phyloP scores from a whole-genome alignment of 2,329 filamentous ascomycete species.

The Venturia aucupariae region DNA sequence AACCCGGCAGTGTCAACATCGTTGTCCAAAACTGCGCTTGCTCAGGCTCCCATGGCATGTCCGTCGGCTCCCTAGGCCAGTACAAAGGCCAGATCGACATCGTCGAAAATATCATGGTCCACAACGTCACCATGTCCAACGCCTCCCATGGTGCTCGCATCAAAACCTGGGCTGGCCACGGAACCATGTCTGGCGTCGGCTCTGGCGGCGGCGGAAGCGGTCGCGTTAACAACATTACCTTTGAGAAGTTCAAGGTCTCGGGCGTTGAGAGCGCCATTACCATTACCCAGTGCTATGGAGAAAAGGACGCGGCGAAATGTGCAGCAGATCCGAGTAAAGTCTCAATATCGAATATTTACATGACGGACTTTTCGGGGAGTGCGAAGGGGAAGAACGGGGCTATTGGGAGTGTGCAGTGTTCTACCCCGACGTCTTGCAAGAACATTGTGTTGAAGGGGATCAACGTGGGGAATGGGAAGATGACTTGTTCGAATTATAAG shows the following conservation, averaged over 20 bases:
- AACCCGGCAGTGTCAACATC: conserved; percentile 58
- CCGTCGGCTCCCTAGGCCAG: conserved; percentile 57
- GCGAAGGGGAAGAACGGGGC: conserved; percentile 5
- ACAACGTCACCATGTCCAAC: conserved; percentile 12
- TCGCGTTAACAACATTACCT: conserved; percentile 53
- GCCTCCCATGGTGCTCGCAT: conserved; percentile 57
- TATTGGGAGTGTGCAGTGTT: conserved; percentile 3
- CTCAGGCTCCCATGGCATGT: conserved; percentile 59
- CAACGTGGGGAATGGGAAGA: not conserved
- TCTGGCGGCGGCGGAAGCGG: conserved; percentile 50
- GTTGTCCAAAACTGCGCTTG: conserved; percentile 56
- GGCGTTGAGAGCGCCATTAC: conserved; percentile 54
- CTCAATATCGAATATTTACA: conserved; percentile 27
- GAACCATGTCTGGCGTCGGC: conserved; percentile 32
- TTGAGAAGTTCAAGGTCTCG: conserved; percentile 46
- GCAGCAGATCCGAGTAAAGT: conserved; percentile 42
- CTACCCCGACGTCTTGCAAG: not conserved
- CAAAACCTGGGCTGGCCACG: conserved; percentile 56
- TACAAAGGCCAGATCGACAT: conserved; percentile 54
- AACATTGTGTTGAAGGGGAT: conserved; percentile 11
- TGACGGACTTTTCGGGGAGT: conserved; percentile 3
- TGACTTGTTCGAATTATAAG: conserved; percentile 1
- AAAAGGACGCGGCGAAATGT: conserved; percentile 48
- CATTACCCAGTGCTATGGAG: conserved; percentile 52
- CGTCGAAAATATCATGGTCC: conserved; percentile 46